Evolutionary conservation across 129 eudicot genomes (phyloP), one percentile per base, ranked within the genome.

Genomic region (Pseudognaphalium luteoalbum): DNA sequence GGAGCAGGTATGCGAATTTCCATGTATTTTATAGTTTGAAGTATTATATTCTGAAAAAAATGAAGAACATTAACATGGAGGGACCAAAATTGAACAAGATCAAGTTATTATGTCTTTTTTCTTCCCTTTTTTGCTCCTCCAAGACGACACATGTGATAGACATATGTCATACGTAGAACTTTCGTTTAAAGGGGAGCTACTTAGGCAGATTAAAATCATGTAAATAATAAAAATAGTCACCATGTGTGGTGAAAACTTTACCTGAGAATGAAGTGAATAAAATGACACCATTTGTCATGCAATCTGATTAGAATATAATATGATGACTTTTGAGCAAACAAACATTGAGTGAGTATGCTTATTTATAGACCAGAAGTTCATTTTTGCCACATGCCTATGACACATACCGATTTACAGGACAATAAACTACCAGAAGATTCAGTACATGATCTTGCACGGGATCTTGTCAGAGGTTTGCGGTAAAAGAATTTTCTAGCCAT

Each of bases 391-490:
- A n/a, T 29, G 6, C 69, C 29, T 54, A 64, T 74, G 66, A 68
- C 21, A 29, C 32, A 42, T 28, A 20, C 68, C 25, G 77, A 34
- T 7, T 76, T 83, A 79, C 88, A 95, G 99, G 99, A 95, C 73
- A 81, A 77, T 51, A 85, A 87, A 85, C 94, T 95, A 71, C 99
- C 99, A 1, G 97, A 95, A 86, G 99, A 95, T 67, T 95, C 99
- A 12, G 83, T 95, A 79, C 96, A 89, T 70, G 97, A 95, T 81
- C 83, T 95, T 74, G 99, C 96, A 42, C 80, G 75, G 54, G 99
- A 76, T 85, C 90, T 95, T 79, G 90, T 91, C 30, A 83, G 70
- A 84, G 99, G 96, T 72, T 86, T 91, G 76, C 90, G 86, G 99
- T 95, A 91, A 84, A 90, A 81, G 71, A 59, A 78, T 47, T 37